Conservation (phyloP, 1,284 basidiomycete genomes). For the Puccinia sorghi region DNA sequence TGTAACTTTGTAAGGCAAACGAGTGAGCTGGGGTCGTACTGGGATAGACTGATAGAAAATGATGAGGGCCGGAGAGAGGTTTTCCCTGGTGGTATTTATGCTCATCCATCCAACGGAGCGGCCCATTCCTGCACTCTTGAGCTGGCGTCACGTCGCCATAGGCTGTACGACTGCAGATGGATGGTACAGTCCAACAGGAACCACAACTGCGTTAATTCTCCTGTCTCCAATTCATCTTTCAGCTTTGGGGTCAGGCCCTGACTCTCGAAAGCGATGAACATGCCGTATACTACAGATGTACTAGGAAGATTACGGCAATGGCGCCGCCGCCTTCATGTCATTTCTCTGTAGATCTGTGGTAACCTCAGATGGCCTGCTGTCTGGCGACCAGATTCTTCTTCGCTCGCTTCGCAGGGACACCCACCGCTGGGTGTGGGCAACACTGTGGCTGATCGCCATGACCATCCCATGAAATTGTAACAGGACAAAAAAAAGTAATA, state of each 20-base stretch:
- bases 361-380: not conserved
- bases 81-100: not conserved
- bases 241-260: constrained; percentile 16
- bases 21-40: constrained; percentile 4
- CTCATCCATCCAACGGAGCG: not conserved
- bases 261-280: constrained; percentile 8
- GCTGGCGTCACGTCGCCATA: not conserved
- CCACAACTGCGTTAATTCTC: not conserved
- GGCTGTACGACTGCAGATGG: not conserved
- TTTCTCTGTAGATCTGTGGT: not conserved
- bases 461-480: no score
- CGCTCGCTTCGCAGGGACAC: no score
- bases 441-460: no score
- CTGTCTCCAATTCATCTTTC: not conserved
- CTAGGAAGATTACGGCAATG: not conserved
- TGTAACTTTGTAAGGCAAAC: not conserved
- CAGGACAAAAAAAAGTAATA: no score
- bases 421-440: no score
- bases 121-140: not conserved
- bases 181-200: not conserved
- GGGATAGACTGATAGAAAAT: not conserved
- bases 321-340: not conserved
- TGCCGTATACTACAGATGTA: no score
- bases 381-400: constrained; percentile 14
- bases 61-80: not conserved